Evolutionary conservation across 768 basidiomycete genomes (phyloP).

Genomic region (Hygrocybe coccinea): DNA sequence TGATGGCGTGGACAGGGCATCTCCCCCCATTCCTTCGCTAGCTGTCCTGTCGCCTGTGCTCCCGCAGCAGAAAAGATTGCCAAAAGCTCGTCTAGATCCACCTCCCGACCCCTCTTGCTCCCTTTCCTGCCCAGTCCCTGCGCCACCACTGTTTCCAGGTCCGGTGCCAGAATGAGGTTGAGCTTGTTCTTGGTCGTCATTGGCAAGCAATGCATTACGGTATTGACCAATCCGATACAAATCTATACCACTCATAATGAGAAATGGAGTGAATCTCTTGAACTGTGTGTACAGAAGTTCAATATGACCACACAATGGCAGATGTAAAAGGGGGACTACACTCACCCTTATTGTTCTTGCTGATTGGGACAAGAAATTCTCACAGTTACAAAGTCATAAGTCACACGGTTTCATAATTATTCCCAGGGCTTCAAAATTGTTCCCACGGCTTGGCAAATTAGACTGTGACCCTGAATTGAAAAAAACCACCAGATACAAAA

Average conservation of each 20-base stretch:
- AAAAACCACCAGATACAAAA: too few species aligned
- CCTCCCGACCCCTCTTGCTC: background rate
- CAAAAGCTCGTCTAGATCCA: background rate
- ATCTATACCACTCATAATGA: background rate
- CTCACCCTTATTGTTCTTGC: too few species aligned
- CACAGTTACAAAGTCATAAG: too few species aligned
- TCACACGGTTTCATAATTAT: too few species aligned
- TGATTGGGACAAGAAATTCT: too few species aligned
- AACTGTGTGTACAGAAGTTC: background rate
- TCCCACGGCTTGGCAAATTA: too few species aligned
- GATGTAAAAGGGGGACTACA: background rate
- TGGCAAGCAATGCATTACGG: background rate
- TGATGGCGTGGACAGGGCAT: background rate
- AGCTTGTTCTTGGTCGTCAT: background rate
- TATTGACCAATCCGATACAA: background rate
- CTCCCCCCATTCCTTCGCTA: background rate
- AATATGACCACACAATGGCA: background rate
- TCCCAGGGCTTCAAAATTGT: too few species aligned
- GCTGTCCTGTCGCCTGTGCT: background rate
- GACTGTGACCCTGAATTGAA: too few species aligned
- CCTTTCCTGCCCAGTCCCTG: background rate
- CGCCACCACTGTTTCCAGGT: background rate
- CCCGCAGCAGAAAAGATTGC: constrained; percentile 2
- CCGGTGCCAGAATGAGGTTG: background rate
- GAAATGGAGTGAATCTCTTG: background rate